phyloP scores from a whole-genome alignment of 2,329 filamentous ascomycete genomes.

The Fusarium chuoi region DNA sequence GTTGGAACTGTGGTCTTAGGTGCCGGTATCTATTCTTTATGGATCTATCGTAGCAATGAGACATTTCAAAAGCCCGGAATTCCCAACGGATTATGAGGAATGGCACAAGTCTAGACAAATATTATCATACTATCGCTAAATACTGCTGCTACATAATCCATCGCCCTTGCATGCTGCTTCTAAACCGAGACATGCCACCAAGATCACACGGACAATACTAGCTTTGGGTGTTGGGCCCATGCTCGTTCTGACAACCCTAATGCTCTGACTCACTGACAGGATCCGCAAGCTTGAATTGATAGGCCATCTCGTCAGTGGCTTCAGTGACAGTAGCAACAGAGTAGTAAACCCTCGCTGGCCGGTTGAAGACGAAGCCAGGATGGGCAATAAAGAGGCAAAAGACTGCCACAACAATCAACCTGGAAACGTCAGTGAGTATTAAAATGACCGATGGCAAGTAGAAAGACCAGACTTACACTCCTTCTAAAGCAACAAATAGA shows the following conservation, averaged over 20 bases:
- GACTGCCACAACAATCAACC: conserved; percentile 25
- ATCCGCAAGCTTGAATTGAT: neutral
- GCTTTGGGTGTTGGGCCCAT: neutral
- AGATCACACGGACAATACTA: neutral
- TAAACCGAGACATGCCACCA: neutral
- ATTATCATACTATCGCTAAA: no score
- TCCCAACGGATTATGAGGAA: rapidly evolving
- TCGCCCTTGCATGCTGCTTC: no score
- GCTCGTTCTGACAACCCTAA: neutral
- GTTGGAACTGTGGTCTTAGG: no score
- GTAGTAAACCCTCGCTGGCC: neutral
- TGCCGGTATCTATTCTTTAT: neutral
- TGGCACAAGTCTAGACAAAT: neutral
- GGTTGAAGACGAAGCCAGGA: conserved; percentile 11
- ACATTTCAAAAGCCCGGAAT: no score
- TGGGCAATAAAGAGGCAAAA: conserved; percentile 17
- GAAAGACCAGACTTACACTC: conserved; percentile 35
- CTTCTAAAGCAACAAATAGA: conserved; percentile 58
- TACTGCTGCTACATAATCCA: no score
- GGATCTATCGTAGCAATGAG: neutral
- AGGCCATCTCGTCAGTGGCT: neutral
- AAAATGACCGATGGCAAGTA: rapidly evolving
- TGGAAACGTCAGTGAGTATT: neutral
- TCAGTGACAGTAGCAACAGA: neutral
- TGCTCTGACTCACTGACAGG: neutral